Percentiles rank a stretch among this genome's conserved stretches.
phyloP scores from a whole-genome alignment of 176 grass and related monocot species.

The Calamus simplicifolius region DNA sequence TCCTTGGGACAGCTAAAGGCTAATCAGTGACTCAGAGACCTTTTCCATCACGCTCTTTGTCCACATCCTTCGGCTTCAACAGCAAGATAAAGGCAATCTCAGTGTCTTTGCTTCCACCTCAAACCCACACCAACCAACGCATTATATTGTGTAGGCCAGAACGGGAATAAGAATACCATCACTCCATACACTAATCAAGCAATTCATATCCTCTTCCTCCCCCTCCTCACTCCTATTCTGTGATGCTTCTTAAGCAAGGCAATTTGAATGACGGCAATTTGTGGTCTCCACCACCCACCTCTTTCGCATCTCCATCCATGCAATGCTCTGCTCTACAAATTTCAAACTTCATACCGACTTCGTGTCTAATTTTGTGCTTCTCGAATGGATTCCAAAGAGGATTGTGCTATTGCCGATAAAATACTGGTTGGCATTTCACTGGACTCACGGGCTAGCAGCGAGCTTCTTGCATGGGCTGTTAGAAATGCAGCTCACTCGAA shows the following conservation, averaged over 20 bases:
- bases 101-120: conserved; percentile 71
- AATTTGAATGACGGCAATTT: conserved; percentile 12
- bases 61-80: conserved; percentile 37
- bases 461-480: conserved; percentile 87
- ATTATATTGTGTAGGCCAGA: conserved; percentile 23
- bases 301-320: background rate
- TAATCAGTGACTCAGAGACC: background rate
- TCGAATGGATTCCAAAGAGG: conserved; percentile 67
- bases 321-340: conserved; percentile 14
- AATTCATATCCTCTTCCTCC: background rate
- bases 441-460: conserved; percentile 35
- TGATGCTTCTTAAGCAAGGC: conserved; percentile 31
- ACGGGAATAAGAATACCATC: background rate
- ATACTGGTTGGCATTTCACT: conserved; percentile 72
- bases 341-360: background rate
- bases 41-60: conserved; percentile 17
- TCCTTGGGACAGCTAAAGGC: background rate
- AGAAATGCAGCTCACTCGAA: conserved; percentile 40
- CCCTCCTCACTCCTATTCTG: background rate
- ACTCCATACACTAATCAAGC: background rate
- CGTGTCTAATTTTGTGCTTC: background rate
- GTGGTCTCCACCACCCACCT: conserved; percentile 24
- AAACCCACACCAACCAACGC: conserved; percentile 67
- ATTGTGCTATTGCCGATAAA: conserved; percentile 35
- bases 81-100: conserved; percentile 31